Conservation (phyloP, 179 eudicot species). For the Spergularia azorica region DNA sequence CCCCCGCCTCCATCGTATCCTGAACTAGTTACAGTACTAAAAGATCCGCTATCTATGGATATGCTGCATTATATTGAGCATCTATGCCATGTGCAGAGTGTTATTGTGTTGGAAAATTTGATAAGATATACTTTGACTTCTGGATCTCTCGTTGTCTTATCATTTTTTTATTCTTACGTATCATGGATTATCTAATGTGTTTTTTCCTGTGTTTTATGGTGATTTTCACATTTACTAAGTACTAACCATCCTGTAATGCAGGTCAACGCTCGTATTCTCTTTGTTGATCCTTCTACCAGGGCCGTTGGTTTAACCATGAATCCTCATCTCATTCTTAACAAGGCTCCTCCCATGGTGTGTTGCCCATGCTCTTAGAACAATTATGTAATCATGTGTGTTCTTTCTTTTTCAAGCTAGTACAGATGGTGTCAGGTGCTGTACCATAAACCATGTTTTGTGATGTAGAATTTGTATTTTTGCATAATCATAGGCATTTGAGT, state of each 20-base stretch:
- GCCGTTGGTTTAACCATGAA: conserved; percentile 94
- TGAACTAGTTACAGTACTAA: no score
- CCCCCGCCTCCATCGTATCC: neutral
- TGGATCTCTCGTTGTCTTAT: neutral
- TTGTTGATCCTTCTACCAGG: conserved; percentile 90
- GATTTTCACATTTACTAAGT: neutral
- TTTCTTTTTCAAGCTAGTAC: neutral
- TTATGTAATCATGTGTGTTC: conserved; percentile 11
- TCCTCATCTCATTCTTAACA: conserved; percentile 82
- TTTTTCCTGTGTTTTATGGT: conserved; percentile 6
- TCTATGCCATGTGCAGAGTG: neutral
- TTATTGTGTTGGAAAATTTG: neutral
- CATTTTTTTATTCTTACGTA: neutral
- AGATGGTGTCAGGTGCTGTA: neutral
- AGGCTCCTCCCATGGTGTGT: conserved; percentile 85
- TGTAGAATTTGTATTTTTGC: neutral
- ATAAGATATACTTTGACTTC: neutral
- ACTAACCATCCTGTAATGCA: conserved; percentile 27
- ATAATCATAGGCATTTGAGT: neutral
- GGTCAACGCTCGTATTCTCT: conserved; percentile 93
- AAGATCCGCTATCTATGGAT: neutral
- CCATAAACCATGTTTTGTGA: neutral
- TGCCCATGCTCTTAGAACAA: conserved; percentile 13
- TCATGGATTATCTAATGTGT: neutral
- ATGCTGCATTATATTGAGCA: neutral